phyloP scores from a whole-genome alignment of 78 protist genomes.

The Dictyostelium purpureum region DNA sequence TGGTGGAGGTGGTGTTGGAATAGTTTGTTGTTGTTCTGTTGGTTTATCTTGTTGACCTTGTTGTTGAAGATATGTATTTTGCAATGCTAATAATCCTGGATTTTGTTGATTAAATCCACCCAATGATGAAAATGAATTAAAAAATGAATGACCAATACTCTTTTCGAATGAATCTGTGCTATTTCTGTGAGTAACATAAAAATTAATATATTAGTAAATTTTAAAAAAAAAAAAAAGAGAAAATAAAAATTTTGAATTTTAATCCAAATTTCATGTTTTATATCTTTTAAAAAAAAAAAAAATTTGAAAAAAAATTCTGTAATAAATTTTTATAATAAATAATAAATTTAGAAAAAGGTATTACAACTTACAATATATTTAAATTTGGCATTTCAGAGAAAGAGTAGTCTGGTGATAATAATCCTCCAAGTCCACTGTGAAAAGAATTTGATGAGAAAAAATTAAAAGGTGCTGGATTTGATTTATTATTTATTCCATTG shows the following conservation, averaged over 20 bases:
- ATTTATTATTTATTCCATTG: too few species aligned
- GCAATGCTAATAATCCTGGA: neutral
- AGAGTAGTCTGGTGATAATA: neutral
- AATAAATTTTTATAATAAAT: too few species aligned
- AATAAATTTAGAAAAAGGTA: neutral
- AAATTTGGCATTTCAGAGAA: neutral
- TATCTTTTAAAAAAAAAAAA: neutral
- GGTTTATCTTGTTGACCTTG: too few species aligned
- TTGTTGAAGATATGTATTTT: neutral
- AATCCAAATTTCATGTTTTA: too few species aligned
- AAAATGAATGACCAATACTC: conserved; percentile 2
- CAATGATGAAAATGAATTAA: conserved; percentile 3
- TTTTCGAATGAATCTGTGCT: conserved; percentile 4
- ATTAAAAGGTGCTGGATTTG: neutral
- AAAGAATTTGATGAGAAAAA: conserved; percentile 7
- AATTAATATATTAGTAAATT: too few species aligned
- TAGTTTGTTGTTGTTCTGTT: neutral
- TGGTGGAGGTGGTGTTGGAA: neutral
- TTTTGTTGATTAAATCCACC: neutral
- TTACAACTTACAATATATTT: conserved; percentile 5
- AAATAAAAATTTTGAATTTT: too few species aligned
- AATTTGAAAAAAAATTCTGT: neutral
- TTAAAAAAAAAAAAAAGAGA: too few species aligned
- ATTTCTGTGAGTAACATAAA: neutral
- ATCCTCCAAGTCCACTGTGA: neutral